A percentile compares a stretch with the other conserved stretches of the same genome.
phyloP scores from a whole-genome alignment of 2,329 filamentous ascomycete genomes.

The Helotiales sp. region DNA sequence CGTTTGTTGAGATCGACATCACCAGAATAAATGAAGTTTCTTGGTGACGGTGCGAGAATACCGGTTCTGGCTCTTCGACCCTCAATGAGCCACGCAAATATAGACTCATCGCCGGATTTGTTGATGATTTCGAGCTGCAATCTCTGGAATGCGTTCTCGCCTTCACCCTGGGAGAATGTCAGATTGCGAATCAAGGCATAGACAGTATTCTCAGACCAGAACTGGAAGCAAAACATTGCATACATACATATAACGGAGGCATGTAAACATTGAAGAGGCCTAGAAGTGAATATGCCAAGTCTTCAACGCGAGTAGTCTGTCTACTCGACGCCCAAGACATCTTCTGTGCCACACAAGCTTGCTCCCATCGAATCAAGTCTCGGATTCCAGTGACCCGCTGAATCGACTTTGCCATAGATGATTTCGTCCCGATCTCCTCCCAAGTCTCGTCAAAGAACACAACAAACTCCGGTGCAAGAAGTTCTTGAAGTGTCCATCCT shows the following conservation, averaged over 20 bases:
- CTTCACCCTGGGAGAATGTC: not conserved
- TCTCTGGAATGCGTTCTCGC: not conserved
- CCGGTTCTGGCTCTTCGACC: not conserved
- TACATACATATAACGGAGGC: not conserved
- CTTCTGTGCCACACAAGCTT: not conserved
- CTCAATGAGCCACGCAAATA: not conserved
- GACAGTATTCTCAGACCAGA: not conserved
- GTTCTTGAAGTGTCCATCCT: slow-evolving; percentile 1
- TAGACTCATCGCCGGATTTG: not conserved
- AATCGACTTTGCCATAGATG: not conserved
- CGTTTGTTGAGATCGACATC: not conserved
- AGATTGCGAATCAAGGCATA: not conserved
- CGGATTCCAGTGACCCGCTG: not conserved
- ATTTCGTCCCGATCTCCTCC: not conserved
- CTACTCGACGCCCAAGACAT: not conserved
- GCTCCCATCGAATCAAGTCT: not conserved
- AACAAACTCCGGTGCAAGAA: not conserved
- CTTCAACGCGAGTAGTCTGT: not conserved
- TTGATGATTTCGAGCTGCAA: not conserved
- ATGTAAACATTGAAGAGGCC: not conserved
- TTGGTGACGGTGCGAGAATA: not conserved
- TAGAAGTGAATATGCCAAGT: not conserved
- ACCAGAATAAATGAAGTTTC: not conserved
- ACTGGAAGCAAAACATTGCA: no score
- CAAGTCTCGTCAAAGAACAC: not conserved